Percentiles rank a stretch among this genome's conserved stretches.
These are phyloP conservation scores for Phylloporus scabripes DNA, from an alignment of 768 basidiomycete species.

Conservation along the genomic window DNA sequence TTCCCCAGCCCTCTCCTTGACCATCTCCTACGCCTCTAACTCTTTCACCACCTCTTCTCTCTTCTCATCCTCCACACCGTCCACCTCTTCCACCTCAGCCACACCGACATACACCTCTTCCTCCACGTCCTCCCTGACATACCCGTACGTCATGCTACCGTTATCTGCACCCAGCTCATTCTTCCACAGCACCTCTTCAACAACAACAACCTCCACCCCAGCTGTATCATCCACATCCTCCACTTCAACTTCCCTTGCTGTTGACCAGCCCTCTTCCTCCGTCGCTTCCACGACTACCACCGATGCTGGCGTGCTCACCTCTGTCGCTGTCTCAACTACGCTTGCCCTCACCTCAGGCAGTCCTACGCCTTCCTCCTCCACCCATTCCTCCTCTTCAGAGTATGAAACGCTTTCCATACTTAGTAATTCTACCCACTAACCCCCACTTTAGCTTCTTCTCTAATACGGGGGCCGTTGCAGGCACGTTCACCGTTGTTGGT, in stretches of 20 bases:
- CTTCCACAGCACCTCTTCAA: not conserved
- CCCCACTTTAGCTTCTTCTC: conserved; percentile 37
- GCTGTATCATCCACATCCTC: not conserved
- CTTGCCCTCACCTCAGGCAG: not conserved
- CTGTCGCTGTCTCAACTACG: not conserved
- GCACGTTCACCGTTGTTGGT: conserved; percentile 39
- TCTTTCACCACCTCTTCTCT: not conserved
- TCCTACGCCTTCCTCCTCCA: conserved; percentile 12
- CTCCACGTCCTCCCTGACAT: not conserved
- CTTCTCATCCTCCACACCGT: not conserved
- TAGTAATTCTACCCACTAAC: not conserved
- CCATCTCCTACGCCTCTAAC: no score
- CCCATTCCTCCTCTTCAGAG: conserved; percentile 18
- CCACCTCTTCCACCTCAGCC: not conserved
- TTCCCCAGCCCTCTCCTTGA: not conserved
- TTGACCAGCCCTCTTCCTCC: not conserved
- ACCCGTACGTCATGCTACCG: conserved; percentile 7
- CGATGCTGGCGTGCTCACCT: not conserved
- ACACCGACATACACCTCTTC: not conserved
- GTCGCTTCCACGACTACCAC: not conserved
- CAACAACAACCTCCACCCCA: not conserved
- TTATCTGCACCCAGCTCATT: not conserved
- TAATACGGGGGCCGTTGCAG: conserved; percentile 43
- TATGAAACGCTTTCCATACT: not conserved
- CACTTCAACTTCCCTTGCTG: not conserved